Conservation (phyloP, 495 filamentous ascomycete genomes). For the Copromyces sp. region DNA sequence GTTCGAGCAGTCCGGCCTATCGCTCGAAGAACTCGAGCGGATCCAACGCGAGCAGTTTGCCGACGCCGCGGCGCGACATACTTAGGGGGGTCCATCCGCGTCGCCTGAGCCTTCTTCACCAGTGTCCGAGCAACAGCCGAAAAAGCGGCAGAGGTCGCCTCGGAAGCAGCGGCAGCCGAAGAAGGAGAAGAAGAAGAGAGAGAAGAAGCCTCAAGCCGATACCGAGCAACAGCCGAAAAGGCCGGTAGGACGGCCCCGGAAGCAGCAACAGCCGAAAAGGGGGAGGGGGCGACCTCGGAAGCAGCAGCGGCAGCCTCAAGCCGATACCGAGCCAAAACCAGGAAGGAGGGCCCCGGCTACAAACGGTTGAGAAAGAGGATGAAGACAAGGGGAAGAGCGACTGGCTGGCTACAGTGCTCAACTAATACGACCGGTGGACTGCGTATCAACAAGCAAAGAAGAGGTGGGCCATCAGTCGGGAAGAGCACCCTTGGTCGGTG, state of each 20-base stretch:
- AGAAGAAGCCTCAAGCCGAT: background rate
- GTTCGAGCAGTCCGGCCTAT: slow-evolving; percentile 85
- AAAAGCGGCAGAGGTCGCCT: background rate
- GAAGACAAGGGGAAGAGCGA: background rate
- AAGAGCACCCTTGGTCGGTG: background rate
- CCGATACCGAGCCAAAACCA: background rate
- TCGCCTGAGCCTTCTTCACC: background rate
- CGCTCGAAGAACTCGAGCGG: slow-evolving; percentile 75
- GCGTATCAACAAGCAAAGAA: background rate
- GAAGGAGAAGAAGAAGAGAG: background rate
- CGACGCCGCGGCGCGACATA: slow-evolving; percentile 49
- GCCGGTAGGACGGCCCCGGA: background rate
- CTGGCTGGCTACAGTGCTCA: background rate
- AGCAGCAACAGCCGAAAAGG: background rate
- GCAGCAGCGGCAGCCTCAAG: background rate
- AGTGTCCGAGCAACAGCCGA: background rate
- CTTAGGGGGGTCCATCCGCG: slow-evolving; percentile 5
- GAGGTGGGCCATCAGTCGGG: background rate
- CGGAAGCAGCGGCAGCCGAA: background rate
- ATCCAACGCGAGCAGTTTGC: slow-evolving; percentile 88
- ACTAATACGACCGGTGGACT: background rate
- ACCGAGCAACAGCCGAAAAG: background rate
- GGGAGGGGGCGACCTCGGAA: background rate
- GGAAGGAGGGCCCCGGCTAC: background rate
- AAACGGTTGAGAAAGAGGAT: background rate